phyloP scores from a whole-genome alignment of 495 filamentous ascomycete species.

The Penicillium taxi region DNA sequence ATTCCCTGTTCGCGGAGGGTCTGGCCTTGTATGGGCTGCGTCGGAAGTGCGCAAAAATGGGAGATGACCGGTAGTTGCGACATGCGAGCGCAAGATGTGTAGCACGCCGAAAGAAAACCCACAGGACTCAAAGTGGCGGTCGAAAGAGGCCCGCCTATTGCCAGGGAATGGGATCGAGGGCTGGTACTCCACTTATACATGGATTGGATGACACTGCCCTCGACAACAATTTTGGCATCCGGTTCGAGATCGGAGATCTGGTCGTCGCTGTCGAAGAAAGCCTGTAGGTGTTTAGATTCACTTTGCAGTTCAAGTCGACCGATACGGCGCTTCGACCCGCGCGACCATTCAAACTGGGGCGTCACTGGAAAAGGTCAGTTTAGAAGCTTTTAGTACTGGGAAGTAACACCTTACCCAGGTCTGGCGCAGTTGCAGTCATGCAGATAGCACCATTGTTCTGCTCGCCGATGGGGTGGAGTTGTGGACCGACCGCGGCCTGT shows the following conservation, averaged over 20 bases:
- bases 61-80: slow-evolving; percentile 35
- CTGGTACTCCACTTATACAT: slow-evolving; percentile 35
- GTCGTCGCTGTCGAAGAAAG: slow-evolving; percentile 36
- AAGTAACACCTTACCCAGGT: slow-evolving; percentile 25
- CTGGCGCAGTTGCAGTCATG: slow-evolving; percentile 28
- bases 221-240: slow-evolving; percentile 24
- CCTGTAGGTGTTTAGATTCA: slow-evolving; percentile 36
- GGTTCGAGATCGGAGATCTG: slow-evolving; percentile 29
- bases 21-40: slow-evolving; percentile 16
- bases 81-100: slow-evolving; percentile 27
- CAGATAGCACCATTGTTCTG: slow-evolving; percentile 29
- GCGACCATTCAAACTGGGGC: slow-evolving; percentile 25
- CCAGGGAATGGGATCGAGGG: slow-evolving; percentile 31
- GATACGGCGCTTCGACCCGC: slow-evolving; percentile 33
- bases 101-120: slow-evolving; percentile 34
- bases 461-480: slow-evolving; percentile 21
- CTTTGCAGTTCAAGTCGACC: slow-evolving; percentile 35
- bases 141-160: slow-evolving; percentile 29
- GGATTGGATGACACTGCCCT: slow-evolving; percentile 26
- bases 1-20: slow-evolving; percentile 30
- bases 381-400: background rate
- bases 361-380: slow-evolving; percentile 12
- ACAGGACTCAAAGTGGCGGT: slow-evolving; percentile 24
- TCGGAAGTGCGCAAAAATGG: slow-evolving; percentile 35
- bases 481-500: slow-evolving; percentile 18